These are phyloP conservation scores for Phymatotrichopsis omnivora DNA, from an alignment of 2,329 filamentous ascomycete genomes.

Conservation along the genomic window DNA sequence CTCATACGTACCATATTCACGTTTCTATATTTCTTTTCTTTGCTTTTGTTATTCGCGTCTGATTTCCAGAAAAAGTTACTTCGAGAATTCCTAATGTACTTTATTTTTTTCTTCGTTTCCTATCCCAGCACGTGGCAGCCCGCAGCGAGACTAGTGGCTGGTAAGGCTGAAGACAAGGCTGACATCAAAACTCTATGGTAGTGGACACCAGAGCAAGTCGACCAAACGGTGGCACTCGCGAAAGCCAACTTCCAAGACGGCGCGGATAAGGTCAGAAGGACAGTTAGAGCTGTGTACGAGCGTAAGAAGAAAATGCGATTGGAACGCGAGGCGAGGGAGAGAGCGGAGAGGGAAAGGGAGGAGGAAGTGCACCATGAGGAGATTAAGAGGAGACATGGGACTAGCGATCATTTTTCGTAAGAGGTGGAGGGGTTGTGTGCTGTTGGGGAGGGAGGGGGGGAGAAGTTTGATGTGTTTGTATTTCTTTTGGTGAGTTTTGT, in stretches of 20 bases:
- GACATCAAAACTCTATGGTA: constrained; percentile 35
- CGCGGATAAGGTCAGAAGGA: constrained; percentile 62
- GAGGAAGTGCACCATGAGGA: constrained; percentile 43
- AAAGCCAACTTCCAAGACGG: constrained; percentile 80
- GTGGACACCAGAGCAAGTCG: constrained; percentile 83
- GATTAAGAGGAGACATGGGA: constrained; percentile 36
- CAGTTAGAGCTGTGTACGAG: constrained; percentile 83
- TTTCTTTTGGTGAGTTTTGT: too few species aligned
- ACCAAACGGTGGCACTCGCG: constrained; percentile 71
- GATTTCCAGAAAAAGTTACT: not conserved
- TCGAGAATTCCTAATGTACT: not conserved
- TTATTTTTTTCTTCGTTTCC: too few species aligned
- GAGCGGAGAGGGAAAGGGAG: constrained; percentile 39
- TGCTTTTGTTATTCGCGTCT: not conserved
- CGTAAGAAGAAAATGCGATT: constrained; percentile 65
- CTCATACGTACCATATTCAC: not conserved
- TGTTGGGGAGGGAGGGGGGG: too few species aligned
- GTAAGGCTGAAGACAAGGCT: constrained; percentile 9
- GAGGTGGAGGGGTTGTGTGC: constrained; percentile 2
- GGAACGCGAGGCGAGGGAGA: constrained; percentile 40
- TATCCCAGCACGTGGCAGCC: too few species aligned
- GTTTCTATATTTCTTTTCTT: constrained; percentile 1
- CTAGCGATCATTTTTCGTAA: constrained; percentile 19
- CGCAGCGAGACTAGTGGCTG: too few species aligned
- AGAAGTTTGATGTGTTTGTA: too few species aligned